Evolutionary conservation across 1,284 basidiomycete genomes (phyloP), one percentile per base, ranked within the genome.

Genomic region (Ganoderma lucidum): DNA sequence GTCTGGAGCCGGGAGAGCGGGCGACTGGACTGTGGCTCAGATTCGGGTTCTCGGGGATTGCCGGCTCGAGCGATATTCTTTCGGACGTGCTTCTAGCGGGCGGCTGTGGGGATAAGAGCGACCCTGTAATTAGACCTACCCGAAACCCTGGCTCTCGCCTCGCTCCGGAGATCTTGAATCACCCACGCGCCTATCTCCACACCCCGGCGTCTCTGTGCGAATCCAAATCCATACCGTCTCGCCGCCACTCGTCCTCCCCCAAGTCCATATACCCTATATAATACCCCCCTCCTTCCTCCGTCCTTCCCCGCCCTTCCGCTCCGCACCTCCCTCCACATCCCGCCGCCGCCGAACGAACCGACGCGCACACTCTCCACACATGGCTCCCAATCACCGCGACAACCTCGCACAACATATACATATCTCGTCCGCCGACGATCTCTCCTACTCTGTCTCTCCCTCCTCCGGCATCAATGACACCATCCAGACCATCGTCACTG

Each of bases 401-500:
- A 64, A 69, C 63, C 75, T 74, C 68, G 74, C 74, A 8, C 74
- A 77, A 66, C 77, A 79, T 71, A 76, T 79, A 71, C 77, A 76
- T 70, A 75, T 79, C 68, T 79, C 78, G 70, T 79, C 78, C 71
- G 75, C 76, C 19, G 78, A 79, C 69, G 77, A 78, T 70, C 76
- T 79, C 72, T 77, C 78, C 64, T 79, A 78, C 75, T 69, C 73
- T 66, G 73, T 77, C 68, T 74, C 76, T 65, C 48, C 75, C 71
- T 73, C 73, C 64, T 70, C 69, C 67, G 77, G 75, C 67, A 79
- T 78, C 72, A 76, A 75, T 70, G 77, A 78, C 66, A 78, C 78
- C 70, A 78, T 79, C 77, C 85, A 88, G 76, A 87, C 87, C 68
- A 88, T 93, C 71, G 86, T 91, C 75, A 88, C 85, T 70, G 86